Evolutionary conservation across 805 yeast species (phyloP), one percentile per base, ranked within the genome.

Genomic region (Helenozyma baotianmanensis): DNA sequence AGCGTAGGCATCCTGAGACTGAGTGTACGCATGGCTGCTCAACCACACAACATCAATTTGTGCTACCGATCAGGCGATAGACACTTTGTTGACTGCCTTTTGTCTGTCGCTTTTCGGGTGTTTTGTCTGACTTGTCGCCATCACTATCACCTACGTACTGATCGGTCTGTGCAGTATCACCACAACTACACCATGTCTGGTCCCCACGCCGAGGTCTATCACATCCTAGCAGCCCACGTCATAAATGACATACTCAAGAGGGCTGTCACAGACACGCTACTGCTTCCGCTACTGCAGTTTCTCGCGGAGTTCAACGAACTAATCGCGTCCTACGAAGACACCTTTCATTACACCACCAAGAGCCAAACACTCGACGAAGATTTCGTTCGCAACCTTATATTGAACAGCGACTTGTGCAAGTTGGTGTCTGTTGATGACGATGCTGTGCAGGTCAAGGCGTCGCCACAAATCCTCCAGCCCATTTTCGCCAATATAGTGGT

Each of bases 401-500:
- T 14, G 9, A 13, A 11, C 10, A 35, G 39, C 13, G 32, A 24
- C 11, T 30, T 40, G 14, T 31, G 28, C 14, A 23, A 13, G 3
- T 18, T 38, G 12, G 18, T 36, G 5, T 14, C 24, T 2, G 19
- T 40, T 3, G 33, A 32, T 12, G 40, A 32, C 17, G 35, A 32
- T 14, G 24, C 18, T 6, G 4, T 40, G 21, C 28, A 27, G 23
- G 17, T 43, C 5, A 34, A 35, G 25, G 34, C 32, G 11, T 9
- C 28, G 4, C 30, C 33, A 2, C 38, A 38, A 9, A 23, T 29
- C 13, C 14, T 33, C 8, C 38, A 33, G 24, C 28, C 45, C 7
- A 19, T 31, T 10, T 29, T 42, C 15, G 30, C 39, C 4, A 31
- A 27, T 10, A 35, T 43, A 11, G 19, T 38, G 21, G 48, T 42